A percentile compares a stretch with the other conserved stretches of the same genome.
Evolutionary conservation across 2,329 filamentous ascomycete genomes (phyloP).

Genomic region (Diplodia intermedia): DNA sequence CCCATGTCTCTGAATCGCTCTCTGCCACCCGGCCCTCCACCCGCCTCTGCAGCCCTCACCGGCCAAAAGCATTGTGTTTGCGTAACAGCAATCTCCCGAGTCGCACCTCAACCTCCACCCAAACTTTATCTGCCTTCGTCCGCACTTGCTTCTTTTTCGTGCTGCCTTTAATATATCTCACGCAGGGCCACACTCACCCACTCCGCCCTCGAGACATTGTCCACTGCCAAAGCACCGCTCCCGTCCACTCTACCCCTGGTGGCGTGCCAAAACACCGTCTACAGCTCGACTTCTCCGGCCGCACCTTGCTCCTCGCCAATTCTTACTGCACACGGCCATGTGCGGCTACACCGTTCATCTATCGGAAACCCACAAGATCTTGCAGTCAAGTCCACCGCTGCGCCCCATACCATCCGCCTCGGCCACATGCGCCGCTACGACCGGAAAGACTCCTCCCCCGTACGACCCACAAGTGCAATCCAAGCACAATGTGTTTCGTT

Average conservation of each 20-base stretch:
- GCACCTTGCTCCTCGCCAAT: not conserved
- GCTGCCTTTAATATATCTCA: not conserved
- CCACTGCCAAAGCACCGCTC: not conserved
- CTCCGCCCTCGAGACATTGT: constrained; percentile 2
- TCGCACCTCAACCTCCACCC: constrained; percentile 9
- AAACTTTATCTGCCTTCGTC: not conserved
- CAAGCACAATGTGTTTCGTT: constrained; percentile 6
- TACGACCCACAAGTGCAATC: constrained; percentile 1
- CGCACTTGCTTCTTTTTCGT: constrained; percentile 1
- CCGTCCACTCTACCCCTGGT: not conserved
- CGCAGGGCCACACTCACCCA: not conserved
- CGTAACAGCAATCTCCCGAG: constrained; percentile 25
- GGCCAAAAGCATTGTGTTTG: constrained; percentile 1
- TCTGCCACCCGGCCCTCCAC: not conserved
- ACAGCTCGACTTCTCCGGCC: no score
- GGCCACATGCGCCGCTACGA: not conserved
- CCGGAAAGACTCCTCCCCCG: not conserved
- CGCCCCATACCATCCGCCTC: not conserved
- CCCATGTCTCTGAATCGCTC: not conserved
- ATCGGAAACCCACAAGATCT: constrained; percentile 23
- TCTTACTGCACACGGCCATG: constrained; percentile 1
- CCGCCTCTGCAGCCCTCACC: not conserved
- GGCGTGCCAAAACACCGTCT: not conserved
- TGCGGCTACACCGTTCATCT: not conserved
- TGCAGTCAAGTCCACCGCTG: not conserved